These are phyloP conservation scores for Ceratobasidium sp. DNA, from an alignment of 1,284 basidiomycete species.

Conservation along the genomic window DNA sequence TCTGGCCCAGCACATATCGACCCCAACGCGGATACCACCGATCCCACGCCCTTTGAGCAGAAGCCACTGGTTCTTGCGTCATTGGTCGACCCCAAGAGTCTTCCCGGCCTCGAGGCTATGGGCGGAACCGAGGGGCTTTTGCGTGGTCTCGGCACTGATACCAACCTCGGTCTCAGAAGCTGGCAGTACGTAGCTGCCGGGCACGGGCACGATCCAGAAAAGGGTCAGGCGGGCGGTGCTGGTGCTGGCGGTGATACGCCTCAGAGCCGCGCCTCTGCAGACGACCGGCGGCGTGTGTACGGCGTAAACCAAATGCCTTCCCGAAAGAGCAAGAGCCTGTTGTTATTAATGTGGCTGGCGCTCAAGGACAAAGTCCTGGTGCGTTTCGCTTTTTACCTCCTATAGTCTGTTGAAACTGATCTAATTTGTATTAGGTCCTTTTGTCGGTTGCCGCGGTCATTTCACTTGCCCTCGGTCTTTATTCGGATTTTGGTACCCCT, in stretches of 20 bases:
- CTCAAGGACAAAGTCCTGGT: constrained; percentile 93
- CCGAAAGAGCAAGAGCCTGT: constrained; percentile 78
- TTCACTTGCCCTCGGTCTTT: constrained; percentile 92
- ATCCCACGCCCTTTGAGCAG: constrained; percentile 74
- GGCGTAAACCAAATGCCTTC: constrained; percentile 84
- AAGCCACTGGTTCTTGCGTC: constrained; percentile 80
- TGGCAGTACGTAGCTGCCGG: constrained; percentile 36
- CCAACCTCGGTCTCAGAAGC: constrained; percentile 57
- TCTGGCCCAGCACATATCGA: constrained; percentile 46
- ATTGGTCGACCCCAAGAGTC: constrained; percentile 87
- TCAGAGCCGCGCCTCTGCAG: constrained; percentile 62
- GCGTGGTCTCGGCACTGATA: constrained; percentile 75
- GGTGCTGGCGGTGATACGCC: constrained; percentile 48
- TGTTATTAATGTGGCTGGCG: constrained; percentile 91
- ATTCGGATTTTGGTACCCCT: constrained; percentile 85
- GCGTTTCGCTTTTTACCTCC: constrained; percentile 50
- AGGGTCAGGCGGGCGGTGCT: constrained; percentile 36
- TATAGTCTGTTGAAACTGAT: neutral
- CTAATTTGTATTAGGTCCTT: constrained; percentile 65
- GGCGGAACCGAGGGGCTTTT: constrained; percentile 79
- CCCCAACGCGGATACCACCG: constrained; percentile 61
- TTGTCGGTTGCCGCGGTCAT: constrained; percentile 90
- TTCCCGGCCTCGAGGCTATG: constrained; percentile 70
- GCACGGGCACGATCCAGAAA: constrained; percentile 38
- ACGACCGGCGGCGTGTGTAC: constrained; percentile 75